A percentile compares a stretch with the other conserved stretches of the same genome.
phyloP scores from a whole-genome alignment of 2,329 filamentous ascomycete species.

The Leptographium flavum region DNA sequence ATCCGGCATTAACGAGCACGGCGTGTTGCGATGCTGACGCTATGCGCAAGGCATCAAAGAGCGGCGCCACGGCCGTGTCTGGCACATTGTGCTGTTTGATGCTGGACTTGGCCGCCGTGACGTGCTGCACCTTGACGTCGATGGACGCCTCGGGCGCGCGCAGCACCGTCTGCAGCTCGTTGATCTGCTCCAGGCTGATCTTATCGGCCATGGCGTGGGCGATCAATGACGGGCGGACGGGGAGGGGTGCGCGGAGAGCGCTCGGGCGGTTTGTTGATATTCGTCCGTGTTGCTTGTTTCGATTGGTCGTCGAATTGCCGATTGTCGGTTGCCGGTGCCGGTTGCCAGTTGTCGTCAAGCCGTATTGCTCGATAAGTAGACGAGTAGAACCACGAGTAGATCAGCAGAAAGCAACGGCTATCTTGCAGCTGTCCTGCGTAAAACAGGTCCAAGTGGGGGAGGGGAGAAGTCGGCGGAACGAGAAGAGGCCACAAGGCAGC shows the following conservation, averaged over 20 bases:
- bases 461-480: not conserved
- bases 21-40: constrained; percentile 66
- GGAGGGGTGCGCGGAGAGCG: not conserved
- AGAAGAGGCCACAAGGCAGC: not conserved
- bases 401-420: too few species aligned
- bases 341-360: too few species aligned
- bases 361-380: too few species aligned
- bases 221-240: not conserved
- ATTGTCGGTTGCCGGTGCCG: too few species aligned
- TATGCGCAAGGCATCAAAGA: constrained; percentile 70
- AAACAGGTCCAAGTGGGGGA: not conserved
- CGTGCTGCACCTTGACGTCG: constrained; percentile 46
- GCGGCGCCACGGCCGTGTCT: constrained; percentile 51
- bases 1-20: constrained; percentile 65
- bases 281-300: too few species aligned
- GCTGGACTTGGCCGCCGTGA: constrained; percentile 66
- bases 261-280: too few species aligned
- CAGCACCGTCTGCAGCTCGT: constrained; percentile 23
- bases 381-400: too few species aligned
- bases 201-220: constrained; percentile 19
- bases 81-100: constrained; percentile 91
- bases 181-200: constrained; percentile 24
- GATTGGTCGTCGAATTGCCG: not conserved
- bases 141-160: constrained; percentile 40
- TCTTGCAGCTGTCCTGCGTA: too few species aligned